These are phyloP conservation scores for Immersiporthe knoxdaviesiana DNA, from an alignment of 2,329 filamentous ascomycete genomes.

Conservation along the genomic window DNA sequence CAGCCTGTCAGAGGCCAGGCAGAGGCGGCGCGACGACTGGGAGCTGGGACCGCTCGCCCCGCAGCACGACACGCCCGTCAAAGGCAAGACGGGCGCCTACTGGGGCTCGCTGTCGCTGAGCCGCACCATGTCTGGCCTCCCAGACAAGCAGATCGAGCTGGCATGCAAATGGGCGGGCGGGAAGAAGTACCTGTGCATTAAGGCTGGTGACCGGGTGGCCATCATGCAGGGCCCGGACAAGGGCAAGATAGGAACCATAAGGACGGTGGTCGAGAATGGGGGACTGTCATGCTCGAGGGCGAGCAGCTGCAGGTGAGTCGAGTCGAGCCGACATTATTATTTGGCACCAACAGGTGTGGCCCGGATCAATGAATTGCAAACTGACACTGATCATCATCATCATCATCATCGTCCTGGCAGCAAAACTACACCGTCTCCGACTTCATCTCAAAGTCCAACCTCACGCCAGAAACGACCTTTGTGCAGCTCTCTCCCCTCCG, in stretches of 20 bases:
- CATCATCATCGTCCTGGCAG: not conserved
- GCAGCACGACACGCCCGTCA: slow-evolving; percentile 68
- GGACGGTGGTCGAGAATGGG: slow-evolving; percentile 56
- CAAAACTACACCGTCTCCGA: slow-evolving; percentile 45
- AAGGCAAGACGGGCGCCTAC: slow-evolving; percentile 62
- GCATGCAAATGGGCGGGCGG: slow-evolving; percentile 60
- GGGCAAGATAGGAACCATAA: slow-evolving; percentile 80
- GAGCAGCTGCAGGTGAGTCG: slow-evolving; percentile 62
- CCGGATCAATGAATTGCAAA: slow-evolving; percentile 2
- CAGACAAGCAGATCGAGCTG: slow-evolving; percentile 42
- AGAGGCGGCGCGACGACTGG: slow-evolving; percentile 71
- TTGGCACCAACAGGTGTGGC: too few relatives aligned
- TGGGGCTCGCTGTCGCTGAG: slow-evolving; percentile 37
- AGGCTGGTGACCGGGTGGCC: slow-evolving; percentile 77
- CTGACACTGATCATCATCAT: slow-evolving; percentile 8
- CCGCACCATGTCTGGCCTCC: slow-evolving; percentile 37
- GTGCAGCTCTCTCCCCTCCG: slow-evolving; percentile 56
- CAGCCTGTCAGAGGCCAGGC: slow-evolving; percentile 19
- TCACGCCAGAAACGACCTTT: slow-evolving; percentile 38
- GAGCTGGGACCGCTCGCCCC: slow-evolving; percentile 77
- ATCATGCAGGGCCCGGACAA: slow-evolving; percentile 77
- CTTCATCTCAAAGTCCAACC: slow-evolving; percentile 40
- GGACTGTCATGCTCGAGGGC: slow-evolving; percentile 63
- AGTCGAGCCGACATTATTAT: not conserved
- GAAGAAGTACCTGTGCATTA: slow-evolving; percentile 62